Percentiles rank a stretch among this genome's conserved stretches.
Conservation (phyloP, 805 yeast species). For the Ogataea haglerorum region DNA sequence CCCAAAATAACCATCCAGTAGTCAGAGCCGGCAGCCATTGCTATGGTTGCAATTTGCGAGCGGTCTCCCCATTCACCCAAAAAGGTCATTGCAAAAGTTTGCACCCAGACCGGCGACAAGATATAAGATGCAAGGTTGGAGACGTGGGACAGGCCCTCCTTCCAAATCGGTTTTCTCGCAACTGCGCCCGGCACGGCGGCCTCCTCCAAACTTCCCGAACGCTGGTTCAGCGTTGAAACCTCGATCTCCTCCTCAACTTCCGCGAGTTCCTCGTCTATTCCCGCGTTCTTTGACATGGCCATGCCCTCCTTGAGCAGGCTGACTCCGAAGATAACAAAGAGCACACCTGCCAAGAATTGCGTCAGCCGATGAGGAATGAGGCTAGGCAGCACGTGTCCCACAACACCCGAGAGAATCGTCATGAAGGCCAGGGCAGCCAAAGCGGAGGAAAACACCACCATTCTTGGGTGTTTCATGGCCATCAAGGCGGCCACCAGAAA, state of each 20-base stretch:
- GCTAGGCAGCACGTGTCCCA: slow-evolving; percentile 88
- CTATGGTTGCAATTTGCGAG: slow-evolving; percentile 96
- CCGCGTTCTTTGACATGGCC: slow-evolving; percentile 73
- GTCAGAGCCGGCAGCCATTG: slow-evolving; percentile 96
- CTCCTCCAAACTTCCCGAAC: slow-evolving; percentile 56
- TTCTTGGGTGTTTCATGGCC: slow-evolving; percentile 92
- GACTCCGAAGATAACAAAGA: slow-evolving; percentile 81
- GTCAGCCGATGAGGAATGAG: slow-evolving; percentile 78
- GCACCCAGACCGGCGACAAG: slow-evolving; percentile 88
- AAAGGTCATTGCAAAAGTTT: slow-evolving; percentile 93
- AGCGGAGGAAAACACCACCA: slow-evolving; percentile 85
- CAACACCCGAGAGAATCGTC: slow-evolving; percentile 87
- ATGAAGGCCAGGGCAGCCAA: slow-evolving; percentile 80
- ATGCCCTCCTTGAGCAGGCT: slow-evolving; percentile 77
- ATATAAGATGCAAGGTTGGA: slow-evolving; percentile 57
- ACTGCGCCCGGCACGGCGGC: slow-evolving; percentile 34
- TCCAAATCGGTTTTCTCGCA: slow-evolving; percentile 2
- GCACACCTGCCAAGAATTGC: slow-evolving; percentile 72
- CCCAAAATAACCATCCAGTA: slow-evolving; percentile 88
- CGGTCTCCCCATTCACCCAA: slow-evolving; percentile 99
- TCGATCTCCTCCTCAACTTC: slow-evolving; percentile 95
- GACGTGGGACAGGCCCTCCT: slow-evolving; percentile 34
- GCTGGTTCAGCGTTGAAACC: slow-evolving; percentile 49
- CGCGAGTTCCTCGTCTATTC: slow-evolving; percentile 92
- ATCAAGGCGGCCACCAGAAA: slow-evolving; percentile 93